Evolutionary conservation across 1,284 basidiomycete species (phyloP), one percentile per base, ranked within the genome.

Genomic region (Pseudozyma flocculosa): DNA sequence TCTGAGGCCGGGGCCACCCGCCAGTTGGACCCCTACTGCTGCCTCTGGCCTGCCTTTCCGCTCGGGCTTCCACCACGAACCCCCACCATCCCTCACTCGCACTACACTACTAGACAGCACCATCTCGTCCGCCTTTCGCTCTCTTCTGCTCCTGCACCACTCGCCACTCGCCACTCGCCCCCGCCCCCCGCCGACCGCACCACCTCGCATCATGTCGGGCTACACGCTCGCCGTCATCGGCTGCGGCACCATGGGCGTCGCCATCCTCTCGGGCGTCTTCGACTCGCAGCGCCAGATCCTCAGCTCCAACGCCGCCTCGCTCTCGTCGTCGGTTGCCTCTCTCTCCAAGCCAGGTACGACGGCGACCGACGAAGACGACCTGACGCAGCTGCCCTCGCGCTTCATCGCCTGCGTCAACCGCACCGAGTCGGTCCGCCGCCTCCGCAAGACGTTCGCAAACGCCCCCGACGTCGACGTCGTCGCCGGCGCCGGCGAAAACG

Each of bases 221-320:
- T 68, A 73, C 46, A 75, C 74, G 43, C 54, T 78, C 30, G 59
- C 68, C 41, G 60, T 78, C 37, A 72, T 78, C 36, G 75, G 69
- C 4, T 98, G 95, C 80, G 95, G 95, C 53, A 98, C 95, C 8
- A 98, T 99, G 95, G 95, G 95, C 52, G 82, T 97, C 64, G 92
- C 95, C 55, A 85, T 99, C 77, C 85, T 95, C 43, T 95, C 93
- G 26, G 95, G 92, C 48, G 86, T 94, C 38, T 81, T 93, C 43
- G 81, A 67, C 70, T 81, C 63, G 39, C 72, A 53, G 51, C 57
- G 50, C 11, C 46, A 45, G 18, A 50, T 50, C 10, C 30, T 46
- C 13, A 24, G 18, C 17, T 19, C 38, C 19, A 15, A 14, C 21
- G 52, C 49, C 10, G 48, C 59, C 17, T 54, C 53, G 1, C 47